A percentile compares a stretch with the other conserved stretches of the same genome.
phyloP scores from a whole-genome alignment of 129 eudicot species.

The Tagetes erecta region DNA sequence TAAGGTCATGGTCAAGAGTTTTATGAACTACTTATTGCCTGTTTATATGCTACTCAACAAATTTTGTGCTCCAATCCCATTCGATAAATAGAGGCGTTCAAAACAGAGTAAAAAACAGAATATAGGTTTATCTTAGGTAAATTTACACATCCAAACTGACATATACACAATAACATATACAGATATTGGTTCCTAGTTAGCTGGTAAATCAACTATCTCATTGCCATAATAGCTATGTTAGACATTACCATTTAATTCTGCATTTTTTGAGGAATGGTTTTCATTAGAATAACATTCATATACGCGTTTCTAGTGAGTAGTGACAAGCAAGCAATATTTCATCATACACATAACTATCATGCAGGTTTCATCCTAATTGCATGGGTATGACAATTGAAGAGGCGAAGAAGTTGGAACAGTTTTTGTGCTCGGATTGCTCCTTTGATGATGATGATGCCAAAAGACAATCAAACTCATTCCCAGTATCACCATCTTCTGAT shows the following conservation, averaged over 20 bases:
- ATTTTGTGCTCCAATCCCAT: background rate
- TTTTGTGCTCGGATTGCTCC: conserved; percentile 67
- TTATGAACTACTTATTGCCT: background rate
- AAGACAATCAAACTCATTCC: conserved; percentile 51
- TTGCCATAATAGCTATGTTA: background rate
- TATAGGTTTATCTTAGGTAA: background rate
- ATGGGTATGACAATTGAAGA: conserved; percentile 89
- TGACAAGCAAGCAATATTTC: background rate
- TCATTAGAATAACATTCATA: background rate
- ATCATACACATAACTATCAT: conserved; percentile 3
- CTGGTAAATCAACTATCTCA: background rate
- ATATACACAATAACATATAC: background rate
- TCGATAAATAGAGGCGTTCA: background rate
- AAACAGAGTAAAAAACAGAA: background rate
- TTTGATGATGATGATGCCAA: conserved; percentile 62
- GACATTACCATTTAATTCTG: background rate
- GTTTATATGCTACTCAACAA: background rate
- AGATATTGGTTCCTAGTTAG: background rate
- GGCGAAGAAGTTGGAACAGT: conserved; percentile 72
- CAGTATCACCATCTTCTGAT: conserved; percentile 46
- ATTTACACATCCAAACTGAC: background rate
- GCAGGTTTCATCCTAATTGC: conserved; percentile 90
- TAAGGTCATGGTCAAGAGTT: background rate
- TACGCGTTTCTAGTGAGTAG: background rate
- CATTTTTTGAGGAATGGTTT: background rate